Percentiles rank a stretch among this genome's conserved stretches.
phyloP scores from a whole-genome alignment of 2,329 filamentous ascomycete species.

The Diaporthe aspalathi region DNA sequence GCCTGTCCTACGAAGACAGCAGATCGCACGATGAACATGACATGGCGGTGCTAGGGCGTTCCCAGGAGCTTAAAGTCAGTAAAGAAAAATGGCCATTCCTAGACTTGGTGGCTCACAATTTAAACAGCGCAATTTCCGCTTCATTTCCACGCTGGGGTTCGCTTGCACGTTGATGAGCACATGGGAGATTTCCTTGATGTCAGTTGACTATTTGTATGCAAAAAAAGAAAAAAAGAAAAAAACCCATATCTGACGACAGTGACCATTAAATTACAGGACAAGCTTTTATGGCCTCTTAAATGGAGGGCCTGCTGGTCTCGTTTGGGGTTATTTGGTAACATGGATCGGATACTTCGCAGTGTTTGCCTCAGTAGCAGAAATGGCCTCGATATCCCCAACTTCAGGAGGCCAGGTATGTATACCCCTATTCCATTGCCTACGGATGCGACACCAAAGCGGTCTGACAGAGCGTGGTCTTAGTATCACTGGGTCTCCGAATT shows the following conservation, averaged over 20 bases:
- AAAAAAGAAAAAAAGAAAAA: no score
- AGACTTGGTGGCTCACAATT: no score
- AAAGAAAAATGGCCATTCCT: neutral
- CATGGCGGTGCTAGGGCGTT: constrained; percentile 48
- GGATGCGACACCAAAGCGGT: no score
- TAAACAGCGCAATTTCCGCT: constrained; percentile 59
- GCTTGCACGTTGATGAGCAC: constrained; percentile 64
- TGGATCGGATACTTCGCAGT: constrained; percentile 60
- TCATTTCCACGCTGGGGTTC: constrained; percentile 63
- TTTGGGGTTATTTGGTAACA: constrained; percentile 63
- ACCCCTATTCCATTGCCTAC: no score
- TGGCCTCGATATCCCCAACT: constrained; percentile 53
- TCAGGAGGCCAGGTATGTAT: constrained; percentile 22
- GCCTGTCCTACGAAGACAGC: constrained; percentile 41
- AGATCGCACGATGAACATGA: constrained; percentile 48
- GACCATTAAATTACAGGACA: constrained; percentile 44
- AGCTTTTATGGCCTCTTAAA: constrained; percentile 56
- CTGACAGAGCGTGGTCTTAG: constrained; percentile 64
- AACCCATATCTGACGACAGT: neutral
- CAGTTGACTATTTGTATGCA: constrained; percentile 25
- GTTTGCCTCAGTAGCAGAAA: constrained; percentile 54
- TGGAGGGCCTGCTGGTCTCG: constrained; percentile 63
- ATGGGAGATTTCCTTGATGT: constrained; percentile 62
- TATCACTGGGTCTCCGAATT: constrained; percentile 71
- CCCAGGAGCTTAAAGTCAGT: constrained; percentile 45